phyloP scores from a whole-genome alignment of 495 filamentous ascomycete species.

The Xylaria palmicola region DNA sequence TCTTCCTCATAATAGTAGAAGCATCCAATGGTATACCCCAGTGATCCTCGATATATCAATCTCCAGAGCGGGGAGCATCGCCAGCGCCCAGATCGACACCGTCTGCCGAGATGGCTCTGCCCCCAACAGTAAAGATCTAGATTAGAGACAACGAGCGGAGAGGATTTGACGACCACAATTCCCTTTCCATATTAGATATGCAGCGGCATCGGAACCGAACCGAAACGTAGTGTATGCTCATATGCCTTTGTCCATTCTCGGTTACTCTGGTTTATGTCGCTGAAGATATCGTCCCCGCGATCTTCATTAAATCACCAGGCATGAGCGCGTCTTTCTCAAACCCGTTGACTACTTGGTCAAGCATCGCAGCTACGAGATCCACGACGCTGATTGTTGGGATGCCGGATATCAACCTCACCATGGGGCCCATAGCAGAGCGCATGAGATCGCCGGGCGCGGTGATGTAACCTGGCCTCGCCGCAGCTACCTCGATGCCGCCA shows the following conservation, averaged over 20 bases:
- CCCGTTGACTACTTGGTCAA: conserved; percentile 45
- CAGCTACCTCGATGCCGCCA: conserved; percentile 33
- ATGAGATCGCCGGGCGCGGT: conserved; percentile 23
- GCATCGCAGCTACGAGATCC: conserved; percentile 43
- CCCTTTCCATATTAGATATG: neutral
- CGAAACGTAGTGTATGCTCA: neutral
- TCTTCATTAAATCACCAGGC: conserved; percentile 43
- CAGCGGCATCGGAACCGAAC: no score
- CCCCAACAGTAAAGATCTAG: neutral
- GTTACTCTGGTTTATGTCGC: neutral
- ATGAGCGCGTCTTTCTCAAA: conserved; percentile 45
- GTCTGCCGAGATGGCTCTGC: neutral
- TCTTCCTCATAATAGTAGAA: neutral
- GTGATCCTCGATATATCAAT: neutral
- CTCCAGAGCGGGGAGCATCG: neutral
- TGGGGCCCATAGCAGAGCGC: conserved; percentile 8
- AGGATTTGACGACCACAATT: neutral
- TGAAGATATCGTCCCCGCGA: conserved; percentile 24
- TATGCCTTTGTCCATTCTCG: neutral
- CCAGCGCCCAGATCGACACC: neutral
- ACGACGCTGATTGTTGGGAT: conserved; percentile 37
- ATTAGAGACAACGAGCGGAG: neutral
- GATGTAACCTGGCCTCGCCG: conserved; percentile 43
- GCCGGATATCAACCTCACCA: conserved; percentile 13
- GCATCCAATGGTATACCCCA: neutral